A percentile compares a stretch with the other conserved stretches of the same genome.
Evolutionary conservation across 305 asterid species (phyloP).

Genomic region (Fraxinus floribunda): DNA sequence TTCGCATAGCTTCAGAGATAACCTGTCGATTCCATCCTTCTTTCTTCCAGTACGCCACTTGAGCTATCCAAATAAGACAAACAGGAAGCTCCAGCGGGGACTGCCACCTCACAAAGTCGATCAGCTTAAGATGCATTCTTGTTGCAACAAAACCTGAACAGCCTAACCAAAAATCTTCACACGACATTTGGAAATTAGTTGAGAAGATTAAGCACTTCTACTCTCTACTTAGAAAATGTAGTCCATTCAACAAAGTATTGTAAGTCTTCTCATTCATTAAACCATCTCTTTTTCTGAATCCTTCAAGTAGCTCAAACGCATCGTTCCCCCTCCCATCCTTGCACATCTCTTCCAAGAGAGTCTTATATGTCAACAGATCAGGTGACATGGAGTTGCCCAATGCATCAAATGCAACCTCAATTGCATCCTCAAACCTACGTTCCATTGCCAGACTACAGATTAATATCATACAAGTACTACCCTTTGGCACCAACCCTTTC

Average conservation of each 20-base stretch:
- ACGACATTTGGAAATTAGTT: neutral
- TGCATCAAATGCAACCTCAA: constrained; percentile 60
- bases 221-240: constrained; percentile 58
- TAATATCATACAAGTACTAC: constrained; percentile 53
- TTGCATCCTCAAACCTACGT: constrained; percentile 64
- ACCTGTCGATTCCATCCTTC: neutral
- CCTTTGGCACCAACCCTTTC: constrained; percentile 57
- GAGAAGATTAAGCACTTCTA: constrained; percentile 18
- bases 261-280: constrained; percentile 73
- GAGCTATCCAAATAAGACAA: neutral
- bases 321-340: constrained; percentile 76
- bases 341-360: constrained; percentile 80
- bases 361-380: constrained; percentile 76
- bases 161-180: constrained; percentile 8
- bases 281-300: constrained; percentile 59
- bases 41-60: neutral
- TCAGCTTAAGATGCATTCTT: neutral
- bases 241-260: constrained; percentile 50
- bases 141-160: neutral
- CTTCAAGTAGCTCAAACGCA: constrained; percentile 72
- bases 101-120: neutral
- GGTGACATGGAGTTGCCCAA: constrained; percentile 65
- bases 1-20: neutral
- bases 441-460: constrained; percentile 82
- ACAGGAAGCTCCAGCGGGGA: neutral